Evolutionary conservation across 352 stramenopile genomes (phyloP), one percentile per base, ranked within the genome.

Genomic region (Phytophthora sojae): DNA sequence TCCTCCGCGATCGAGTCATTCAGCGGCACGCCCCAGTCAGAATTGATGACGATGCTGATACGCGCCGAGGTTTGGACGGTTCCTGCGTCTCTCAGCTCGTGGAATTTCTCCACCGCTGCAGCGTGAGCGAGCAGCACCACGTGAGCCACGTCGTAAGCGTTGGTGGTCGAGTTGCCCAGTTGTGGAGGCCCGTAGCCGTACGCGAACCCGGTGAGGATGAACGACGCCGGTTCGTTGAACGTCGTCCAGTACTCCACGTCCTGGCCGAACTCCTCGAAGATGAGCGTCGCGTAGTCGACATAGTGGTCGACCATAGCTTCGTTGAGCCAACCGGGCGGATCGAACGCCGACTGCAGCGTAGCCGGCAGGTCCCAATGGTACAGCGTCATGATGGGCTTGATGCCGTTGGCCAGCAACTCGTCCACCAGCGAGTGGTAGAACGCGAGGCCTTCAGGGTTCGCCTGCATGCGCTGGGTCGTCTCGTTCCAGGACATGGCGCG

Each of bases 341-440:
- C 53, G 26, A 96, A 89, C n/a, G 84, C 66, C n/a, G 92, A 82
- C 64, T 98, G 79, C 15, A 99, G 64, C 26, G 76, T 69, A 37
- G 93, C 77, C 11, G 97, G 96, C 6, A 99, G 65, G 75, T 99
- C 97, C 96, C 95, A 99, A 77, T 99, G 97, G 73, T 98, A 99
- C 4, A 99, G 75, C 6, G 96, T 99, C 32, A 98, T 73, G 39
- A 97, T 83, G 12, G 97, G 94, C 44, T 91, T 77, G 60, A 99
- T 97, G 47, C 83, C 77, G 35, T 75, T 77, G 19, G 57, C 68
- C 12, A 93, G 47, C 11, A 99, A 76, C 30, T 82, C 76, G 71
- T 99, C 85, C 58, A 99, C 88, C 0, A 99, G 42, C 5, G 77
- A 61, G 64, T 97, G 90, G 81, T 99, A 99, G 80, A 98, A 98